These are phyloP conservation scores for Lactuca saligna DNA, from an alignment of 129 eudicot genomes.

Conservation along the genomic window DNA sequence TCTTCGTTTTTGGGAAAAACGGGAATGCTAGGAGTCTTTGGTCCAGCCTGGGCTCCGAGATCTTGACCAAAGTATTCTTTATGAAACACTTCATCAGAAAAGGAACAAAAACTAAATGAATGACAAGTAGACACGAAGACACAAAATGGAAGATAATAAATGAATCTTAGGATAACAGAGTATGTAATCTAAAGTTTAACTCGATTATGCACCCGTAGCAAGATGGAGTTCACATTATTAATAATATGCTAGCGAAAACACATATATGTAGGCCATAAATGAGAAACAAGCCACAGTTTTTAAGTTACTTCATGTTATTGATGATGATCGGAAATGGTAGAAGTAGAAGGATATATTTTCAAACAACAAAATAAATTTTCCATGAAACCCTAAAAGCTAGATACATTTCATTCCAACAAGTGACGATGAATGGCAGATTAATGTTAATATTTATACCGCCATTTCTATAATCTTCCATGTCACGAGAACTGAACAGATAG, in stretches of 20 bases:
- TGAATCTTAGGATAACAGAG: no score
- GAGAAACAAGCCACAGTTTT: neutral
- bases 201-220: no score
- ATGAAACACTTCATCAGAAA: constrained; percentile 38
- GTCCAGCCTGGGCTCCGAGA: constrained; percentile 36
- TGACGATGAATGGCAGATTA: neutral
- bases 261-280: neutral
- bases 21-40: constrained; percentile 47
- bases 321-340: neutral
- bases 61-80: constrained; percentile 44
- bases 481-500: constrained; percentile 52
- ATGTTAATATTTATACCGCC: constrained; percentile 22
- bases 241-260: neutral
- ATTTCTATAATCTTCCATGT: constrained; percentile 32
- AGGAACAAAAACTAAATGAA: constrained; percentile 7
- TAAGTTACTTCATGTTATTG: constrained; percentile 11
- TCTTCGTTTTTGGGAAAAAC: constrained; percentile 62
- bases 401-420: constrained; percentile 16
- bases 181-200: no score
- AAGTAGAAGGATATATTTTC: neutral
- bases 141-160: no score
- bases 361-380: neutral
- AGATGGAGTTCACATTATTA: no score
- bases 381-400: constrained; percentile 22
- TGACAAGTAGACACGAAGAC: neutral